These are phyloP conservation scores for Umbelopsis sp. DNA, from an alignment of 192 early-diverging fungal species.

Conservation along the genomic window DNA sequence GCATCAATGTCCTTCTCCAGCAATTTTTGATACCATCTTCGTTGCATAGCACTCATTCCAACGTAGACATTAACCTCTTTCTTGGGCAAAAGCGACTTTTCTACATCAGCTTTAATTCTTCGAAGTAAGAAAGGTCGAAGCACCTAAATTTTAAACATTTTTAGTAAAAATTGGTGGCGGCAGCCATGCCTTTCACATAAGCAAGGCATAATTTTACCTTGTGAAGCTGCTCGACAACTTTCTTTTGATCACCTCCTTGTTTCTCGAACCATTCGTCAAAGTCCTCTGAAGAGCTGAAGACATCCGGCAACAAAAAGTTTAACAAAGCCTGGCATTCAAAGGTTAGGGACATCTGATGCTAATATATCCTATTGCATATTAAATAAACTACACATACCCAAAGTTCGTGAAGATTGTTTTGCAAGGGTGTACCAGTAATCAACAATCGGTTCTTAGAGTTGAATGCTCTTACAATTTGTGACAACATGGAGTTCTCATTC, in stretches of 20 bases:
- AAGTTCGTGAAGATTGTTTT: slow-evolving; percentile 98
- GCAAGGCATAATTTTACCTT: slow-evolving; percentile 44
- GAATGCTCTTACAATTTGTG: slow-evolving; percentile 92
- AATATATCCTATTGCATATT: too few species aligned
- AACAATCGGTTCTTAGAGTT: slow-evolving; percentile 85
- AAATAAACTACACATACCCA: slow-evolving; percentile 59
- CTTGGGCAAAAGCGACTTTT: slow-evolving; percentile 94
- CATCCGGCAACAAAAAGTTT: slow-evolving; percentile 96
- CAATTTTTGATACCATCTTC: slow-evolving; percentile 93
- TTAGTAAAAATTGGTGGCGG: too few species aligned
- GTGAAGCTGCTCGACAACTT: slow-evolving; percentile 60
- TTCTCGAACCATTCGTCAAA: slow-evolving; percentile 94
- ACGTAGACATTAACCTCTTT: slow-evolving; percentile 93
- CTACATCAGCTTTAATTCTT: slow-evolving; percentile 92
- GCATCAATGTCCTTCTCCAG: slow-evolving; percentile 97
- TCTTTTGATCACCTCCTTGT: slow-evolving; percentile 74
- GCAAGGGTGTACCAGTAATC: slow-evolving; percentile 94
- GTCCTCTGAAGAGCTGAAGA: slow-evolving; percentile 91
- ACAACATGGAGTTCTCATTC: slow-evolving; percentile 96
- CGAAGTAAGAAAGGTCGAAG: slow-evolving; percentile 86
- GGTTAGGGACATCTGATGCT: background rate
- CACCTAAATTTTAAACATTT: slow-evolving; percentile 41
- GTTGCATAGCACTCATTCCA: slow-evolving; percentile 92
- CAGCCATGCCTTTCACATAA: background rate
- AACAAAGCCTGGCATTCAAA: slow-evolving; percentile 65